Conservation (phyloP, 2,329 filamentous ascomycete species). For the Aspergillus quadrilineatus region DNA sequence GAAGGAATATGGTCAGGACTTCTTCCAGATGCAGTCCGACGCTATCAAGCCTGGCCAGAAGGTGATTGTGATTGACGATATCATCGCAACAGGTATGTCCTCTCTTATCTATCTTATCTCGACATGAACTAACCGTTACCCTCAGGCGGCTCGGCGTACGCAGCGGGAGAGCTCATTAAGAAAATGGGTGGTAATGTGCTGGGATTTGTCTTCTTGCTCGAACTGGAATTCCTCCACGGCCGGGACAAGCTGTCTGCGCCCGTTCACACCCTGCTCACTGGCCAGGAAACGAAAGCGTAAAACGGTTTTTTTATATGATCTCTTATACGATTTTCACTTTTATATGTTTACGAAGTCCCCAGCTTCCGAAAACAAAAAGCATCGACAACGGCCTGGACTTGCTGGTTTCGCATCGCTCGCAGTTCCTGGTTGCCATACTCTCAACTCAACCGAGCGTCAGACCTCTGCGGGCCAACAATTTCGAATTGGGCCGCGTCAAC, state of each 20-base stretch:
- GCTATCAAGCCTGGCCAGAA: constrained; percentile 82
- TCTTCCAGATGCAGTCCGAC: constrained; percentile 92
- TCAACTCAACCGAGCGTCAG: constrained; percentile 5
- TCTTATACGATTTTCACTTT: constrained; percentile 10
- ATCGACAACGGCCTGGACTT: background rate
- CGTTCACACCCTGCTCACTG: constrained; percentile 76
- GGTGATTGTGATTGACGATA: constrained; percentile 92
- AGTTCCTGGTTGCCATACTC: background rate
- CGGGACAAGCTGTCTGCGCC: constrained; percentile 83
- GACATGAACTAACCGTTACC: background rate
- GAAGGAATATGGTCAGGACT: constrained; percentile 95
- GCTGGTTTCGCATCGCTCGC: background rate
- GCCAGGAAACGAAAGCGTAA: constrained; percentile 48
- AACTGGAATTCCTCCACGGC: constrained; percentile 90
- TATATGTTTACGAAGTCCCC: constrained; percentile 6
- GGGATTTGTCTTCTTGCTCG: constrained; percentile 92
- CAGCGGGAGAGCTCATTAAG: constrained; percentile 80
- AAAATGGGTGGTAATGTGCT: constrained; percentile 82
- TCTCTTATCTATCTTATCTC: background rate
- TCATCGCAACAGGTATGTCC: constrained; percentile 88
- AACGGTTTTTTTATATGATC: background rate
- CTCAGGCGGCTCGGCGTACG: constrained; percentile 83
- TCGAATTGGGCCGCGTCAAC: constrained; percentile 8
- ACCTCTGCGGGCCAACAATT: constrained; percentile 2
- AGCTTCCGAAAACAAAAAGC: constrained; percentile 8